A percentile compares a stretch with the other conserved stretches of the same genome.
These are phyloP conservation scores for Fraxinus angustifolia DNA, from an alignment of 305 asterid species.

Conservation along the genomic window DNA sequence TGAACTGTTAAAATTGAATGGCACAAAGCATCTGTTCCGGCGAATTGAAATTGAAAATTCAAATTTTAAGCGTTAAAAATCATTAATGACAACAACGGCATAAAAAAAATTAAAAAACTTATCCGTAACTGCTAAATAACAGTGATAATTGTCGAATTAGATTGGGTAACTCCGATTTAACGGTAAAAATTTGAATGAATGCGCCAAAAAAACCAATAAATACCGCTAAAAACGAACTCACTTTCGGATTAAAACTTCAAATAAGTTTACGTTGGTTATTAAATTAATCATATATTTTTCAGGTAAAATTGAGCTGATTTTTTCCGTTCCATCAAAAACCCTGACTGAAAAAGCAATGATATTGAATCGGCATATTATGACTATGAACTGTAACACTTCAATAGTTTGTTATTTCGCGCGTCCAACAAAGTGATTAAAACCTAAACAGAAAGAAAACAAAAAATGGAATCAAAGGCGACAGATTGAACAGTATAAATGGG, in stretches of 20 bases:
- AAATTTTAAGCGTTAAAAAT: slow-evolving; percentile 6
- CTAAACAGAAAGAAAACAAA: slow-evolving; percentile 2
- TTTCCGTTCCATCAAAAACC: neutral
- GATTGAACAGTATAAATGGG: slow-evolving; percentile 7
- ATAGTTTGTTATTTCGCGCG: slow-evolving; percentile 25
- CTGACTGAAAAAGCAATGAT: neutral
- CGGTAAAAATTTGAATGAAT: slow-evolving; percentile 4
- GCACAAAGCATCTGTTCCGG: slow-evolving; percentile 23
- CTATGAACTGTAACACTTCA: slow-evolving; percentile 3
- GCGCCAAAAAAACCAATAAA: neutral
- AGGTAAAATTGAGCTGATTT: slow-evolving; percentile 20
- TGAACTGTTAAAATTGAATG: slow-evolving; percentile 26
- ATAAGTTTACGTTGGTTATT: slow-evolving; percentile 2
- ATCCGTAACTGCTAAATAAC: neutral
- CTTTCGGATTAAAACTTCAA: slow-evolving; percentile 7
- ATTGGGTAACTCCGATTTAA: slow-evolving; percentile 21
- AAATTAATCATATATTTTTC: slow-evolving; percentile 17
- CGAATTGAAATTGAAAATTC: slow-evolving; percentile 8
- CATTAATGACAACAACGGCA: neutral
- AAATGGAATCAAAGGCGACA: neutral
- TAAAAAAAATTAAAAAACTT: neutral
- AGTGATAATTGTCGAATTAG: slow-evolving; percentile 2
- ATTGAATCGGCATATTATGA: neutral
- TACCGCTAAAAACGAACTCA: neutral
- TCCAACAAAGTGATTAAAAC: slow-evolving; percentile 22